Conservation (phyloP, 176 grass and related monocot species). For the Zizania latifolia region DNA sequence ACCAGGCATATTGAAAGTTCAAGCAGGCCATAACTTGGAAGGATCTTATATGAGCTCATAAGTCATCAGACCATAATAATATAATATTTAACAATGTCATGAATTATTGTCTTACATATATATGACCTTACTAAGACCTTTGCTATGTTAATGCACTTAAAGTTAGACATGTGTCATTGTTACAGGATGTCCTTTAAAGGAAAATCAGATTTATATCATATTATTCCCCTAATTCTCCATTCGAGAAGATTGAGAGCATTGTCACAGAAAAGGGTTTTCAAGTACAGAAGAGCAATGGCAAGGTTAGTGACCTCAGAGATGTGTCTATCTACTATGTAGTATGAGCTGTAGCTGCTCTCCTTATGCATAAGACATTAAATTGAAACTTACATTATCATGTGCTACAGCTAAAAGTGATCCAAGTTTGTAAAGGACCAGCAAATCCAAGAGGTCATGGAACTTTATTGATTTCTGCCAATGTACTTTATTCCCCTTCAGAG, state of each 20-base stretch:
- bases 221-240: constrained; percentile 70
- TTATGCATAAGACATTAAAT: not conserved
- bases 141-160: constrained; percentile 1
- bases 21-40: constrained; percentile 14
- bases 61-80: not conserved
- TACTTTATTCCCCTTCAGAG: constrained; percentile 31
- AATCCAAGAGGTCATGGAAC: constrained; percentile 31
- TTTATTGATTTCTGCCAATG: constrained; percentile 63
- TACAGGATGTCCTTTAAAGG: constrained; percentile 83
- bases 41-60: not conserved
- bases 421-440: constrained; percentile 44
- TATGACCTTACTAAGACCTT: not conserved
- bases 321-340: not conserved
- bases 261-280: constrained; percentile 73
- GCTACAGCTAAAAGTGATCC: constrained; percentile 65
- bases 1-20: not conserved
- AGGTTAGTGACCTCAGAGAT: constrained; percentile 49
- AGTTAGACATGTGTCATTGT: not conserved
- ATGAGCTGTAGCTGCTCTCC: not conserved
- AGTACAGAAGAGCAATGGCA: constrained; percentile 55
- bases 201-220: constrained; percentile 80
- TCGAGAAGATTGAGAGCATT: constrained; percentile 70
- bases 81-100: not conserved
- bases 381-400: constrained; percentile 8
- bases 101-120: not conserved